Conservation (phyloP, 305 asterid genomes). For the Fraxinus baroniana region DNA sequence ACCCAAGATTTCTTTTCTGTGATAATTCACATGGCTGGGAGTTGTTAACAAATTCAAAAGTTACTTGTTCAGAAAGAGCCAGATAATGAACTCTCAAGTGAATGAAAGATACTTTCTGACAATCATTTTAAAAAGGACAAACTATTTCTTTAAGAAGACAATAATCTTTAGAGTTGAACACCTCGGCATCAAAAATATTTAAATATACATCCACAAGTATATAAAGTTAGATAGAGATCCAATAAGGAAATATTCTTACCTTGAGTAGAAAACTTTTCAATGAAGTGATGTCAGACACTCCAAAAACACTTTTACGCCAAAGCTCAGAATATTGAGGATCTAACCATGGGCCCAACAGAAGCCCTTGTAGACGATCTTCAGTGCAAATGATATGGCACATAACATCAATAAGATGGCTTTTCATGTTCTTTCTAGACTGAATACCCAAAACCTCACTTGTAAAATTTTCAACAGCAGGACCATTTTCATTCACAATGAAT, state of each 20-base stretch:
- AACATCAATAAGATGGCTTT: constrained; percentile 74
- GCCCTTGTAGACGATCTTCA: constrained; percentile 86
- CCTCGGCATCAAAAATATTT: constrained; percentile 11
- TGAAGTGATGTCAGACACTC: constrained; percentile 40
- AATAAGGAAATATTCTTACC: constrained; percentile 40
- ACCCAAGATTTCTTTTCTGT: not conserved
- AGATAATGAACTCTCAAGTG: not conserved
- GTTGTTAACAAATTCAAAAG: constrained; percentile 6
- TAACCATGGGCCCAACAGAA: constrained; percentile 90
- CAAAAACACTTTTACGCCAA: constrained; percentile 65
- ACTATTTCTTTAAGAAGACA: not conserved
- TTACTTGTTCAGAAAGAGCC: not conserved
- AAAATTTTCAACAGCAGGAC: constrained; percentile 54
- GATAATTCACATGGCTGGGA: constrained; percentile 11
- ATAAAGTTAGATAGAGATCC: not conserved
- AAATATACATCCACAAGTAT: constrained; percentile 2
- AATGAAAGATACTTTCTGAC: not conserved
- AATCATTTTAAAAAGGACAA: not conserved
- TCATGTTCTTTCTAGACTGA: constrained; percentile 35
- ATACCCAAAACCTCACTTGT: constrained; percentile 53
- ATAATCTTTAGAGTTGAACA: not conserved
- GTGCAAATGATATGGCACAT: constrained; percentile 62
- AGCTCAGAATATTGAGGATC: constrained; percentile 59
- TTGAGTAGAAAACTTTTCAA: constrained; percentile 56
- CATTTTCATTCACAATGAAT: constrained; percentile 46